Percentiles rank a stretch among this genome's conserved stretches.
These are phyloP conservation scores for Barbarea vulgaris DNA, from an alignment of 345 rosid genomes.

Conservation along the genomic window DNA sequence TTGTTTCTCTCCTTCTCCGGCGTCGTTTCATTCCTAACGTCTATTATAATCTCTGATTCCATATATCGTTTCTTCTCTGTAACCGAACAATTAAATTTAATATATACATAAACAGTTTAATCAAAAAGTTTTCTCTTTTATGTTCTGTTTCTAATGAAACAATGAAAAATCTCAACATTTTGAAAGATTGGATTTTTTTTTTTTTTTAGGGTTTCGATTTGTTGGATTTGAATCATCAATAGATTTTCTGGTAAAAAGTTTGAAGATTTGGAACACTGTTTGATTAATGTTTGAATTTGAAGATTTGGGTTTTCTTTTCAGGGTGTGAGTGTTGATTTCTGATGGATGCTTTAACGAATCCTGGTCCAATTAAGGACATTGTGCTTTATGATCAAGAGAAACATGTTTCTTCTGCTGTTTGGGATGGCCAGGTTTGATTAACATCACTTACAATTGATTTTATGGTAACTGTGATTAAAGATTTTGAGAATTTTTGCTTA, in stretches of 20 bases:
- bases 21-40: slow-evolving; percentile 54
- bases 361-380: slow-evolving; percentile 65
- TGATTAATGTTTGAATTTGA: slow-evolving; percentile 4
- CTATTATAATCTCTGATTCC: slow-evolving; percentile 10
- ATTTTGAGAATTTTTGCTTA: neutral
- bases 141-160: neutral
- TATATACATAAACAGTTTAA: neutral
- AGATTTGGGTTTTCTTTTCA: neutral
- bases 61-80: slow-evolving; percentile 18
- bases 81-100: neutral
- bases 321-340: slow-evolving; percentile 32
- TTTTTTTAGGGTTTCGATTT: slow-evolving; percentile 35
- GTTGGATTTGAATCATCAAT: neutral
- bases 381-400: slow-evolving; percentile 81
- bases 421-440: slow-evolving; percentile 72
- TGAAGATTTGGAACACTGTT: slow-evolving; percentile 6
- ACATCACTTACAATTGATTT: neutral
- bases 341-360: slow-evolving; percentile 65
- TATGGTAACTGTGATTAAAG: neutral
- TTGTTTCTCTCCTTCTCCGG: slow-evolving; percentile 42
- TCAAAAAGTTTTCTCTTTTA: neutral
- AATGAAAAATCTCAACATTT: neutral
- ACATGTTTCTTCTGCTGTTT: slow-evolving; percentile 81
- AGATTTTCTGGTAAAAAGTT: slow-evolving; percentile 8
- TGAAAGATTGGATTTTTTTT: neutral